Evolutionary conservation across 805 yeast genomes (phyloP), one percentile per base, ranked within the genome.

Genomic region (Schwanniomyces sp.): DNA sequence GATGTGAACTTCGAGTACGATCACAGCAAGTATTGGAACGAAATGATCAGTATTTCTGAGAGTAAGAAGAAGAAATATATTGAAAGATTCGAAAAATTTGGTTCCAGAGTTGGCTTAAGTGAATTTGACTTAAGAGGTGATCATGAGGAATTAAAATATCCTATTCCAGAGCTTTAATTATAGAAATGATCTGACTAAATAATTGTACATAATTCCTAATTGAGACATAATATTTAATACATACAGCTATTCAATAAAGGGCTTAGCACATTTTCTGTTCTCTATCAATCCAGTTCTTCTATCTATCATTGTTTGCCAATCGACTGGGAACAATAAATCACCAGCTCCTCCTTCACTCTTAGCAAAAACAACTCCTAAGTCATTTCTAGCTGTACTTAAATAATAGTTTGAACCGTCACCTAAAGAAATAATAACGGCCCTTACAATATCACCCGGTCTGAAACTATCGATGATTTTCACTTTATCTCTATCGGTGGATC

Each of bases 371-470:
- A 94, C 99, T 2, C 99, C 99, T 34, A 92, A 71, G 59, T 92
- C 96, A 64, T 92, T 90, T 52, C 85, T 75, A 2, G 97, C 95
- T 0, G 99, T 94, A 6, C 90, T 80, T 52, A 94, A 72, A 64
- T 91, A 94, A 62, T 91, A 94, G 63, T 89, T 88, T 16, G 86
- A 77, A 7, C 98, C 98, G 66, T 94, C 99, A 46, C 99, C 99
- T 29, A 94, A 70, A 0, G 96, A 88, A n/a, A 80, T 71, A 7
- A 91, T 85, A 54, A 78, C 73, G 0, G 96, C 97, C 51, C 96
- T 76, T 2, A 94, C 88, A 44, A 94, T 81, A 66, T 94, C 99
- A 12, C 97, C 97, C 0, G 98, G 98, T 55, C 80, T 80, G 68
- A 85, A 94, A 61, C 91, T 78, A 16, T 88, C 88, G 48, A 81